Base-by-base conservation (phyloP, 495 filamentous ascomycete genomes). In the Alectoria sarmentosa region DNA sequence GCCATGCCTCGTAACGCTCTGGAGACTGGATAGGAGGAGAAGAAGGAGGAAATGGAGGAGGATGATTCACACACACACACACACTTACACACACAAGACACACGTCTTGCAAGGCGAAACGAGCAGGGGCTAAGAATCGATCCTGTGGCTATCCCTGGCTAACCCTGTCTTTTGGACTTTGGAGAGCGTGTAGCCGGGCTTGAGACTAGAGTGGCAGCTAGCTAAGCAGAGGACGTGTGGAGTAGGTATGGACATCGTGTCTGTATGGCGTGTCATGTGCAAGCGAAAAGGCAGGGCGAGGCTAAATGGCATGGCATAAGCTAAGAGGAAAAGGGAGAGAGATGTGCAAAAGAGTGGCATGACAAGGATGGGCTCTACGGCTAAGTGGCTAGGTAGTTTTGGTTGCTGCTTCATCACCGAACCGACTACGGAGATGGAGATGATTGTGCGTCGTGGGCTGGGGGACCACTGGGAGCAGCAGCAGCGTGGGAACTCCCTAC, bases 331-430 rank as follows among this genome's bases (percentile, higher is more conserved):
- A 59, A 58, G n/a, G 56, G 48, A 39, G 44, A 15, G 37, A 48
- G 58, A 32, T 57, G 54, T 46, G 62, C 37, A 52, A 42, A 14
- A 46, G 17, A 19, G 49, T 34, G 44, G 48, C 62, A 68, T 62
- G 58, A 68, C 58, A 63, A 61, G 48, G 42, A 60, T 55, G 38
- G 63, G 66, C 60, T 60, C 56, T 68, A 63, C 66, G 66, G 66
- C 66, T 67, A 68, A 68, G 66, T 64, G 54, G 54, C 56, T n/a
- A n/a, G n/a, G n/a, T n/a, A n/a, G 52, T 59, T 26, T 34, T 38
- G 37, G 37, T 38, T n/a, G n/a, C n/a, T n/a, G n/a, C n/a, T n/a
- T n/a, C n/a, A n/a, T n/a, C n/a, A n/a, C n/a, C n/a, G n/a, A n/a
- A n/a, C n/a, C n/a, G n/a, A n/a, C n/a, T n/a, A n/a, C n/a, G n/a